Evolutionary conservation across 2,329 filamentous ascomycete genomes (phyloP).

Genomic region (Geosmithia putterillii): DNA sequence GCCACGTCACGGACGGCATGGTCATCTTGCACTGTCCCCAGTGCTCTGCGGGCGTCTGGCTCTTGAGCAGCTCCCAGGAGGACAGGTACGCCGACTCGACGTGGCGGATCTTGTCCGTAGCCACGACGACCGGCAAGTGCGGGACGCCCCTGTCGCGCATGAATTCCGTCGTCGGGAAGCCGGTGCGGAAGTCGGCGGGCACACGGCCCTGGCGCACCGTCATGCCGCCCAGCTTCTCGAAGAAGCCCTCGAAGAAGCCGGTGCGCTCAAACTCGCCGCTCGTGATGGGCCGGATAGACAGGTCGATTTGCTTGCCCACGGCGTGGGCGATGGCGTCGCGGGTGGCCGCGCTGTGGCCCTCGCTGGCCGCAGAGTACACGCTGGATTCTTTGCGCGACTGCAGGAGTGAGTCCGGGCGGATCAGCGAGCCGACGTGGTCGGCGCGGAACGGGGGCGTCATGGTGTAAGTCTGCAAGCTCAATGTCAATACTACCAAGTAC

Average conservation of each 20-base stretch:
- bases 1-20: constrained; percentile 54
- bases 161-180: constrained; percentile 24
- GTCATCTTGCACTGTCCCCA: constrained; percentile 57
- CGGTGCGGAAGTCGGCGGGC: constrained; percentile 21
- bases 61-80: constrained; percentile 25
- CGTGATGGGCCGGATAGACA: constrained; percentile 50
- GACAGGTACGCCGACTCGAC: constrained; percentile 26
- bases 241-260: constrained; percentile 35
- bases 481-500: no score
- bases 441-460: constrained; percentile 47
- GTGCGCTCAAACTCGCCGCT: constrained; percentile 55
- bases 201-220: constrained; percentile 22
- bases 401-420: constrained; percentile 51
- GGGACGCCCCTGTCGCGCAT: constrained; percentile 22
- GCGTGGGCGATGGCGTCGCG: constrained; percentile 51
- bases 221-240: constrained; percentile 31
- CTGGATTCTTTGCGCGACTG: constrained; percentile 34
- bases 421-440: constrained; percentile 60
- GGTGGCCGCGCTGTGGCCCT: constrained; percentile 41
- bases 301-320: constrained; percentile 50
- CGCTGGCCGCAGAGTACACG: constrained; percentile 25
- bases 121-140: constrained; percentile 25
- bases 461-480: no score
- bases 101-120: constrained; percentile 28
- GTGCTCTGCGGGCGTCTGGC: constrained; percentile 39